phyloP scores from a whole-genome alignment of 176 grass and related monocot species.

The Musa troglodytarum region DNA sequence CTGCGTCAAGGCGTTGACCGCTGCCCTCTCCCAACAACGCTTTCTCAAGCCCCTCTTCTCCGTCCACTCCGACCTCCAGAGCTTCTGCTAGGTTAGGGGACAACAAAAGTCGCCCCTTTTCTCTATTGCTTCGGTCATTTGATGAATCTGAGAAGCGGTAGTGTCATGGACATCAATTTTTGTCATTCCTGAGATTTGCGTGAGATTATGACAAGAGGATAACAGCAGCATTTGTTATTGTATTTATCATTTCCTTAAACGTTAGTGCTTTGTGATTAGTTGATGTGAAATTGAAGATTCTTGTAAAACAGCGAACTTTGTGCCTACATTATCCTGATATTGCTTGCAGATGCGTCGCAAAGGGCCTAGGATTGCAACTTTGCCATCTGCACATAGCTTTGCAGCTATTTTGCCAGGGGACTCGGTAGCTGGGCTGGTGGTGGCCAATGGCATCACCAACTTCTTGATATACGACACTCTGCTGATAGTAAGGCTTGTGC shows the following conservation, averaged over 20 bases:
- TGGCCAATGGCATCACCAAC: conserved; percentile 77
- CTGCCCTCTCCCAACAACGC: conserved; percentile 49
- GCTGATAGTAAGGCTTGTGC: conserved; percentile 74
- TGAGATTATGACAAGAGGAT: neutral
- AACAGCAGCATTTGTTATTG: neutral
- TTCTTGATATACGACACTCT: conserved; percentile 94
- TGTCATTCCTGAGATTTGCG: neutral
- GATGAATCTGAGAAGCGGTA: neutral
- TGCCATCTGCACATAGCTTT: conserved; percentile 40
- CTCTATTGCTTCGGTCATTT: neutral
- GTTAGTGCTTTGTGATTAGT: neutral
- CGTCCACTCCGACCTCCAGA: conserved; percentile 43
- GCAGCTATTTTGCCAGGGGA: conserved; percentile 67
- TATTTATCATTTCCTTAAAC: neutral
- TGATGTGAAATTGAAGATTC: neutral
- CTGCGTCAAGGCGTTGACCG: conserved; percentile 44
- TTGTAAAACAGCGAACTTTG: too few relatives aligned
- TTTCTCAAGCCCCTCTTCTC: conserved; percentile 53
- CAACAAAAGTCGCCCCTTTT: neutral
- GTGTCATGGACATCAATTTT: neutral
- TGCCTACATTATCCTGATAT: neutral
- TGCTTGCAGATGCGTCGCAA: conserved; percentile 24
- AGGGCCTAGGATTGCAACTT: conserved; percentile 15
- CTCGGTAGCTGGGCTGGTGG: conserved; percentile 74
- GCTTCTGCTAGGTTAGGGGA: conserved; percentile 57